Percentiles rank a stretch among this genome's conserved stretches.
Evolutionary conservation across 2,329 filamentous ascomycete genomes (phyloP).

Genomic region (Colletotrichum incanum): DNA sequence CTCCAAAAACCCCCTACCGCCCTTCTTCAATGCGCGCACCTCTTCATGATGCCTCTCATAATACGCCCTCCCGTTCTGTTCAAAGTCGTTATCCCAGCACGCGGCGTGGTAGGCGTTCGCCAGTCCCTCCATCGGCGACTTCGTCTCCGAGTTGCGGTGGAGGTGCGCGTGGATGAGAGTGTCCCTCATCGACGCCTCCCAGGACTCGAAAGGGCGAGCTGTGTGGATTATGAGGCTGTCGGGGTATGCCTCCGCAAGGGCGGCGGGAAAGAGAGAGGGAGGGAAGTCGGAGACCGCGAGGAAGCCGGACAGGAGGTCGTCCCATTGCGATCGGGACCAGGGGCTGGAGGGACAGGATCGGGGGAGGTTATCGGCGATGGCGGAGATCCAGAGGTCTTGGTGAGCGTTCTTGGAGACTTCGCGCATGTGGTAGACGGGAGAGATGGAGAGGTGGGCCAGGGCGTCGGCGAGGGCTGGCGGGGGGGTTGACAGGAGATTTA

Average conservation of each 20-base stretch:
- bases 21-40: slow-evolving; percentile 43
- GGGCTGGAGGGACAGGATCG: slow-evolving; percentile 44
- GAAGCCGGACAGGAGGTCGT: slow-evolving; percentile 53
- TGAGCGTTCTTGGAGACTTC: slow-evolving; percentile 53
- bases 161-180: slow-evolving; percentile 48
- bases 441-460: slow-evolving; percentile 49
- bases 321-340: slow-evolving; percentile 51
- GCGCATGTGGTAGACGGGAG: slow-evolving; percentile 54
- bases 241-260: slow-evolving; percentile 74
- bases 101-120: slow-evolving; percentile 47
- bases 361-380: slow-evolving; percentile 53
- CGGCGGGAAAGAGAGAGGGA: slow-evolving; percentile 63
- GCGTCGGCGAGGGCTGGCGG: slow-evolving; percentile 50
- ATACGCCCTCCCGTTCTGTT: slow-evolving; percentile 43
- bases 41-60: slow-evolving; percentile 48
- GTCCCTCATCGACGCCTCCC: slow-evolving; percentile 64
- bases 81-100: slow-evolving; percentile 51
- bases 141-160: slow-evolving; percentile 35
- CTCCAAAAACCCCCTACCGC: slow-evolving; percentile 48
- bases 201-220: slow-evolving; percentile 70
- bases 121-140: slow-evolving; percentile 47
- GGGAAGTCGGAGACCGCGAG: slow-evolving; percentile 49
- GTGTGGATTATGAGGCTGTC: slow-evolving; percentile 75
- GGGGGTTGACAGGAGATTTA: neutral
- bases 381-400: slow-evolving; percentile 53